These are phyloP conservation scores for Diospyros lotus DNA, from an alignment of 148 eudicot genomes.

Conservation along the genomic window DNA sequence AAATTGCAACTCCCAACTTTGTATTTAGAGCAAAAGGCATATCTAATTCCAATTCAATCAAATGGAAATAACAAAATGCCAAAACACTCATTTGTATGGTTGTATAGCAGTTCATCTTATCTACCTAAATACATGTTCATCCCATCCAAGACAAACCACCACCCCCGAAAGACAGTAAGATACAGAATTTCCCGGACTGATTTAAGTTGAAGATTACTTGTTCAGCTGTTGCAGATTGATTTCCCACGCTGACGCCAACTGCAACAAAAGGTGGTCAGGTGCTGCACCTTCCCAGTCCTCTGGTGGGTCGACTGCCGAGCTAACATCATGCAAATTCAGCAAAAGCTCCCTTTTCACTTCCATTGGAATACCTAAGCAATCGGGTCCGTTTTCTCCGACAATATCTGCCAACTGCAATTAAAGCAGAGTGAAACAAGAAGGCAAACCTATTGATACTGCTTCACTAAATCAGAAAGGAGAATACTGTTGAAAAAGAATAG, in stretches of 20 bases:
- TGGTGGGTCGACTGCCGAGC: conserved; percentile 56
- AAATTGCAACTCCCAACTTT: not conserved
- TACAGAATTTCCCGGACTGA: not conserved
- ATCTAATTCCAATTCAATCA: conserved; percentile 3
- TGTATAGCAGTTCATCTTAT: not conserved
- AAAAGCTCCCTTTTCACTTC: conserved; percentile 73
- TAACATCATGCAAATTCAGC: conserved; percentile 66
- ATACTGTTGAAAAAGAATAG: not conserved
- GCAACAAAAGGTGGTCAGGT: conserved; percentile 85
- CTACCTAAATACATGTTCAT: not conserved
- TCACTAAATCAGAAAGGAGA: not conserved
- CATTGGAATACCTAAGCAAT: conserved; percentile 54
- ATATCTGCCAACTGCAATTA: conserved; percentile 59
- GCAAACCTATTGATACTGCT: not conserved
- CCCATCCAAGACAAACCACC: not conserved
- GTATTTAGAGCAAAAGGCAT: not conserved
- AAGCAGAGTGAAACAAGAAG: not conserved
- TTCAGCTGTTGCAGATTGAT: conserved; percentile 68
- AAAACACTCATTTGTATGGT: not conserved
- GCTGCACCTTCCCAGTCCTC: conserved; percentile 93
- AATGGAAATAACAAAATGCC: not conserved
- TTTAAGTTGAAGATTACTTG: conserved; percentile 28
- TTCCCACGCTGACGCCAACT: conserved; percentile 83
- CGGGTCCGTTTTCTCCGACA: conserved; percentile 72
- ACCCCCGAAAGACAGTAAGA: not conserved